These are phyloP conservation scores for Lantana camara DNA, from an alignment of 257 asterid species.

Conservation along the genomic window DNA sequence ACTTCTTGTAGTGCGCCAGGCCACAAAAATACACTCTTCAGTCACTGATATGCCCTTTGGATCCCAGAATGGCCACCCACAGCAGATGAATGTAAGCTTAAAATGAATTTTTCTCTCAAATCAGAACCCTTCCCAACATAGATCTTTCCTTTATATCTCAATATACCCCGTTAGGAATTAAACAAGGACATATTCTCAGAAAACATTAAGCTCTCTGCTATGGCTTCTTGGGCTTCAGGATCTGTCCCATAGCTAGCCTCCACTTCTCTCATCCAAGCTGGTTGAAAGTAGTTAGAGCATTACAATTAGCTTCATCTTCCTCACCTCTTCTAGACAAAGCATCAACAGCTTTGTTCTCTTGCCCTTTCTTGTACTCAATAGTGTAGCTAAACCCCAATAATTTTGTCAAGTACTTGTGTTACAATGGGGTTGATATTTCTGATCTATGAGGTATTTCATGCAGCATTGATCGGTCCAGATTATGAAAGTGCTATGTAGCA, in stretches of 20 bases:
- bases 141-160: neutral
- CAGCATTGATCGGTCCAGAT: neutral
- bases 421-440: neutral
- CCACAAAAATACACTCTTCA: neutral
- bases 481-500: neutral
- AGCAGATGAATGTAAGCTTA: neutral
- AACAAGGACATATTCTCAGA: neutral
- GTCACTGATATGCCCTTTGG: neutral
- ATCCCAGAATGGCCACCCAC: neutral
- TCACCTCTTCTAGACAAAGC: neutral
- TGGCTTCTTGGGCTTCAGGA: neutral
- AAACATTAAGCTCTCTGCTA: neutral
- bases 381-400: neutral
- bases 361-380: neutral
- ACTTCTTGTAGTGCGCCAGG: neutral
- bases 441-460: neutral
- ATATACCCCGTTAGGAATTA: neutral
- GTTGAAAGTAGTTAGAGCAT: neutral
- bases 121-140: neutral
- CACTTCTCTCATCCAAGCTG: neutral
- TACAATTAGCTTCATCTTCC: neutral
- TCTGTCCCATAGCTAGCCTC: neutral
- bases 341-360: neutral
- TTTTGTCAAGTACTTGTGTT: neutral
- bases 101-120: neutral